Base-by-base conservation (phyloP, 805 yeast species). In the Torulaspora franciscae region DNA sequence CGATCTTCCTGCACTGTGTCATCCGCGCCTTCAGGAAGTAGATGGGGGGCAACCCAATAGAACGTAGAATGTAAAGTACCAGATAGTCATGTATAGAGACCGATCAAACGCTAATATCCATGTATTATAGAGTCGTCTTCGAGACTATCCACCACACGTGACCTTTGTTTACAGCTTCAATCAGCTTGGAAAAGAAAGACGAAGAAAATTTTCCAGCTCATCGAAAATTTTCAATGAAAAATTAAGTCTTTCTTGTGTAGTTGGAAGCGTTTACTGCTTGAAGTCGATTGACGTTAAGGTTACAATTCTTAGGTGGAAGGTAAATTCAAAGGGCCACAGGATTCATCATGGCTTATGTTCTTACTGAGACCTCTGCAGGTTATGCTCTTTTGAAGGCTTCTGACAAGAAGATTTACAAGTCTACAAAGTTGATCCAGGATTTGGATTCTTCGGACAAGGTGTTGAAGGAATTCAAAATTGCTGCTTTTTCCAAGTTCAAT, bases 291-390 rank as follows among this genome's bases (percentile, higher is more conserved):
- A 37, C 30, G 40, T 29, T 11, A 28, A 37, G 33, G 23, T 19
- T n/a, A 23, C 30, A 24, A 28, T 37, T 25, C 14, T 26, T 17
- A 13, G 22, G 33, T 22, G 34, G 22, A 28, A 22, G 34, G 24
- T 19, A 30, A 30, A n/a, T 22, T 32, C n/a, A 5, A 11, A 30
- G 36, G 41, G 32, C 15, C 28, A 23, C 17, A 27, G 17, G 30
- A 32, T 41, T 32, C 42, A 44, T 39, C 35, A 85, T 85, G 95
- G 84, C 93, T 52, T 85, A 75, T 78, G 89, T 91, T 64, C 80
- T 91, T 68, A 85, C 98, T 50, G 99, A 93, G 76, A 93, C 99
- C 55, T 86, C 99, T 53, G 99, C 99, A 42, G 99, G 99, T 65
- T 93, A 93, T 69, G 99, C 99, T 65, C 78, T 93, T 65, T 80